Base-by-base conservation (phyloP, 2,329 filamentous ascomycete genomes). In the Huntiella savannae region DNA sequence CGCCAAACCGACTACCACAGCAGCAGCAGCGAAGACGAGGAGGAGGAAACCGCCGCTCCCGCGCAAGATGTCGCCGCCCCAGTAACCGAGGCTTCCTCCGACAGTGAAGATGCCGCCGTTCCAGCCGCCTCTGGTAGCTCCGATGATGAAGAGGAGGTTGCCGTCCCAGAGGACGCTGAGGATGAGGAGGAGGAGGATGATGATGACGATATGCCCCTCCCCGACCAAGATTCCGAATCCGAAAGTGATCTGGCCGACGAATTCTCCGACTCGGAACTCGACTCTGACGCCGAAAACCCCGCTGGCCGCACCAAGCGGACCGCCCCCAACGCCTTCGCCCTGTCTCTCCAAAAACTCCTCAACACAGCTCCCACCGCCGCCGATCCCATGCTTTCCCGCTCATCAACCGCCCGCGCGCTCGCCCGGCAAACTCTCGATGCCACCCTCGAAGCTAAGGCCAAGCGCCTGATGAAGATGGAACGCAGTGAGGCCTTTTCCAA, bases 371-470 rank as follows among this genome's bases (percentile, higher is more conserved):
- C 96, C 7, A 80, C 86, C 1, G 77, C 75, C 5, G 71, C 78
- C 46, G 91, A 98, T 59, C 91, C 91, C 0, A 83, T 98, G n/a
- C 71, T 98, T 3, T 79, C 87, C 4, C 80, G 91, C 56, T 88
- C 81, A 59, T 77, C 75, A 51, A 72, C 73, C 8, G 86, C 86
- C 1, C 73, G 77, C 11, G 73, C 83, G 50, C 75, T 82, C 0
- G 79, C 79, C 52, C 77, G 77, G 49, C 75, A 81, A 33, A 71
- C 82, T 7, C 73, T 79, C 1, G 85, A 94, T 56, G 69, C 73
- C 46, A 80, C 80, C 47, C 69, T 98, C 35, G 88, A 94, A 56
- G 70, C 78, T 45, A 88, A 85, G 59, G 91, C 87, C 22, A 75
- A 75, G 44, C 74, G 76, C 47, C 81, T 87, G 57, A 61, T 96